Evolutionary conservation across 2,329 filamentous ascomycete genomes (phyloP).

Genomic region (Trichoderma sp.): DNA sequence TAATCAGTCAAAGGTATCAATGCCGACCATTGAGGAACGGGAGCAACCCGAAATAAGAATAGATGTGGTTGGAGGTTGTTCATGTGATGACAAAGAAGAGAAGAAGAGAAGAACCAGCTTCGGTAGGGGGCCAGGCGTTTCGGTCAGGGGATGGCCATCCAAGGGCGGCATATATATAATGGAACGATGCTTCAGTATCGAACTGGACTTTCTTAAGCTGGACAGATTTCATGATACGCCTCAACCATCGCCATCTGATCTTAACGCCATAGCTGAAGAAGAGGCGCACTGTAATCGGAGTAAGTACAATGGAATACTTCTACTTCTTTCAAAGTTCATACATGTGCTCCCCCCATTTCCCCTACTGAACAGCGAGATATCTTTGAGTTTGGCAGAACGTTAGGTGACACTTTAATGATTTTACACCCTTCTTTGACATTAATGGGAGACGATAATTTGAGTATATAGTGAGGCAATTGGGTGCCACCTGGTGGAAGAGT

Average conservation of each 20-base stretch:
- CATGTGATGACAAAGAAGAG: not conserved
- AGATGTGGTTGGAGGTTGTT: not conserved
- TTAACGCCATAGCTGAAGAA: not conserved
- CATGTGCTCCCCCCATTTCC: not conserved
- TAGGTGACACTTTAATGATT: not conserved
- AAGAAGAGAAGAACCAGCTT: not conserved
- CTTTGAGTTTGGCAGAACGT: too few species aligned
- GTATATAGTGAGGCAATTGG: not conserved
- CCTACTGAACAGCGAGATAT: not conserved
- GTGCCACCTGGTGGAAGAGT: not conserved
- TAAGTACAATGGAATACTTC: not conserved
- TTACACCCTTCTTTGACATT: not conserved
- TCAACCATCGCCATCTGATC: not conserved
- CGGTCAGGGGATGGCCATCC: not conserved
- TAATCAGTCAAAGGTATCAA: not conserved
- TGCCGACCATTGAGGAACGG: not conserved
- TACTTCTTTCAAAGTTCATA: not conserved
- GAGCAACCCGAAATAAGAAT: not conserved
- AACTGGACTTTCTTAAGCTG: not conserved
- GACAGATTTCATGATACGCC: not conserved
- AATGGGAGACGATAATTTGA: not conserved
- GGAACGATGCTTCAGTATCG: not conserved
- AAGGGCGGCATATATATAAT: conserved; percentile 3
- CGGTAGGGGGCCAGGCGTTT: not conserved
- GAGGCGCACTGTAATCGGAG: conserved; percentile 2